A percentile compares a stretch with the other conserved stretches of the same genome.
Conservation (phyloP, 192 early-diverging fungal genomes). For the Umbelopsis sp. region DNA sequence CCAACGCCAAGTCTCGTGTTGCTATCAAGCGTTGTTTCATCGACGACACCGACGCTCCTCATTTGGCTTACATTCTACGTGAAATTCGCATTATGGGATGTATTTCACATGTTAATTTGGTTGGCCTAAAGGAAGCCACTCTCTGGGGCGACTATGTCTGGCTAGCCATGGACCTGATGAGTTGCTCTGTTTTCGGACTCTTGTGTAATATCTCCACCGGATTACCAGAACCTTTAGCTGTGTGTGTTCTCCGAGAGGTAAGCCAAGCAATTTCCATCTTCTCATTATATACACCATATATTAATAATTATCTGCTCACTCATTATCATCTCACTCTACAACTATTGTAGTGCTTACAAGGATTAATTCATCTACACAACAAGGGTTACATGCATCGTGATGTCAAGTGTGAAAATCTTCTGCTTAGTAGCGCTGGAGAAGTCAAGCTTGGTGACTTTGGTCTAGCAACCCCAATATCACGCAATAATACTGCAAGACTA, state of each 20-base stretch:
- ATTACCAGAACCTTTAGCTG: conserved; percentile 38
- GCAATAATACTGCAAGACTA: conserved; percentile 24
- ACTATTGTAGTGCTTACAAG: conserved; percentile 34
- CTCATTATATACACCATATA: no score
- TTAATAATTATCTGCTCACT: no score
- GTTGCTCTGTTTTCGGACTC: conserved; percentile 42
- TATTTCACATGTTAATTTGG: conserved; percentile 36
- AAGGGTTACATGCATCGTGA: conserved; percentile 53
- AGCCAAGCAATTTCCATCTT: background rate
- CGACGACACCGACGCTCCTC: conserved; percentile 42
- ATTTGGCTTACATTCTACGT: conserved; percentile 38
- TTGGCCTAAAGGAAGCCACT: conserved; percentile 36
- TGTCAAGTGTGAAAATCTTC: conserved; percentile 50
- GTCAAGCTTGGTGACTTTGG: conserved; percentile 48
- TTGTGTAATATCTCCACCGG: conserved; percentile 40
- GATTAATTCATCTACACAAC: conserved; percentile 43
- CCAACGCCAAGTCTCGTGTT: conserved; percentile 27
- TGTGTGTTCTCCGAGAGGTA: conserved; percentile 40
- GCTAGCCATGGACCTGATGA: conserved; percentile 46
- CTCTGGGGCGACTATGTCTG: conserved; percentile 45
- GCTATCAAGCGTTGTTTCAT: conserved; percentile 46
- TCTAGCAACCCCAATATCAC: conserved; percentile 29
- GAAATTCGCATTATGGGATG: conserved; percentile 46
- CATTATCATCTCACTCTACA: background rate
- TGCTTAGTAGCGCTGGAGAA: conserved; percentile 36